Base-by-base conservation (phyloP, 1,284 basidiomycete genomes). In the Ganoderma sinense region DNA sequence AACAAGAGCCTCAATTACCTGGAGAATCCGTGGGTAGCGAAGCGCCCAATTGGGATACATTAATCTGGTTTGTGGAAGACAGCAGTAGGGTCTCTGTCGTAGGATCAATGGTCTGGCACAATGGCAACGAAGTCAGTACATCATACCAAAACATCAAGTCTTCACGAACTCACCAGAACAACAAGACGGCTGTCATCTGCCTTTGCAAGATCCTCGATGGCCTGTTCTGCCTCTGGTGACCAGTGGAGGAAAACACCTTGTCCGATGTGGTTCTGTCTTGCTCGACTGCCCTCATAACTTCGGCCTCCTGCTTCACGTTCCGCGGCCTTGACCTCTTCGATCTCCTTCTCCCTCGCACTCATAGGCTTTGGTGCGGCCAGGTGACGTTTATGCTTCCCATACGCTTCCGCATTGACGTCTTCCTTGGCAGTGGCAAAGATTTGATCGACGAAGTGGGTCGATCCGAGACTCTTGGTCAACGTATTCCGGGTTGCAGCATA, bases 401-500 rank as follows among this genome's bases (percentile, higher is more conserved):
- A 95, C 1, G 92, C 89, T 55, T 86, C 86, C 1, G 88, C 81
- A 4, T 89, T 89, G 51, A 92, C 75, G 77, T 95, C 90, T 33
- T 85, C 85, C 76, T 91, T 92, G 66, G 88, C 88, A 0, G 94
- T 96, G 0, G 95, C 95, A 78, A 95, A 96, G 69, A 97, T 84
- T 66, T 88, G 88, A 77, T 95, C 92, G 16, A 89, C 88, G 80
- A 97, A 95, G 68, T 90, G 82, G 59, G 89, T 84, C 4, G 94
- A 92, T 58, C 95, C 95, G 1, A 97, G 86, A 5, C 88, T 84
- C 80, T 91, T 95, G 60, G 91, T 85, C 26, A 97, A 85, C 8
- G 91, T 88, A 33, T 87, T 85, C 64, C 95, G 89, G 0, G 92
- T 91, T 1, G 95, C 93, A n/a, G 96, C 96, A 80, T 97, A 97